Evolutionary conservation across 306 rosid species (phyloP).

Genomic region (Dalbergia cultrata): DNA sequence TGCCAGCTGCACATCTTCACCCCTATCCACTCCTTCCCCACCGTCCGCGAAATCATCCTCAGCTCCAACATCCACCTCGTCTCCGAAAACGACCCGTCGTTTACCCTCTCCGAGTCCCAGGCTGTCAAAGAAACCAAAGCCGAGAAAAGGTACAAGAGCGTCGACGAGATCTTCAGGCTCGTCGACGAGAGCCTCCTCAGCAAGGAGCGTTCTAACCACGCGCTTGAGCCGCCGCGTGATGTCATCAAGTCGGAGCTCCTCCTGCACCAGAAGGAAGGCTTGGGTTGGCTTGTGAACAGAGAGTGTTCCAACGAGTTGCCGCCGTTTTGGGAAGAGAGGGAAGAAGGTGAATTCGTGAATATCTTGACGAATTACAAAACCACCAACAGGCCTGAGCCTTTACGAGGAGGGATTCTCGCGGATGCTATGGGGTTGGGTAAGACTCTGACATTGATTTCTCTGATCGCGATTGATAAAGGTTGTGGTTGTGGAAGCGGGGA

Average conservation of each 20-base stretch:
- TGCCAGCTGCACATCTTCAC: conserved; percentile 75
- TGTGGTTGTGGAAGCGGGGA: neutral
- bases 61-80: neutral
- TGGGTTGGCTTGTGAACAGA: conserved; percentile 70
- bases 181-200: conserved; percentile 37
- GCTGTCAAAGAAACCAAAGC: conserved; percentile 67
- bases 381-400: conserved; percentile 58
- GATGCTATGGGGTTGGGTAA: conserved; percentile 91
- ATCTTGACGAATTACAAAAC: conserved; percentile 67
- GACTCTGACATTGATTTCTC: conserved; percentile 76
- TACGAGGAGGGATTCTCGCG: conserved; percentile 81
- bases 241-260: conserved; percentile 68
- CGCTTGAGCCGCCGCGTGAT: conserved; percentile 57
- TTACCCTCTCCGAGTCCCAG: conserved; percentile 66
- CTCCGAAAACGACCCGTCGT: conserved; percentile 39
- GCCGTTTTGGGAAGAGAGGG: conserved; percentile 75
- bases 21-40: neutral
- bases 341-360: conserved; percentile 61
- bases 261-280: conserved; percentile 73
- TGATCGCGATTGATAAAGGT: conserved; percentile 66
- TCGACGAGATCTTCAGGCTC: conserved; percentile 63
- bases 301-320: conserved; percentile 71
- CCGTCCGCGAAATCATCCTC: neutral
- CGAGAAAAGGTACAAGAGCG: conserved; percentile 1
- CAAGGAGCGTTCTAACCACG: conserved; percentile 43